Base-by-base conservation (phyloP, 2,329 filamentous ascomycete genomes). In the Rhynchosporium secalis region DNA sequence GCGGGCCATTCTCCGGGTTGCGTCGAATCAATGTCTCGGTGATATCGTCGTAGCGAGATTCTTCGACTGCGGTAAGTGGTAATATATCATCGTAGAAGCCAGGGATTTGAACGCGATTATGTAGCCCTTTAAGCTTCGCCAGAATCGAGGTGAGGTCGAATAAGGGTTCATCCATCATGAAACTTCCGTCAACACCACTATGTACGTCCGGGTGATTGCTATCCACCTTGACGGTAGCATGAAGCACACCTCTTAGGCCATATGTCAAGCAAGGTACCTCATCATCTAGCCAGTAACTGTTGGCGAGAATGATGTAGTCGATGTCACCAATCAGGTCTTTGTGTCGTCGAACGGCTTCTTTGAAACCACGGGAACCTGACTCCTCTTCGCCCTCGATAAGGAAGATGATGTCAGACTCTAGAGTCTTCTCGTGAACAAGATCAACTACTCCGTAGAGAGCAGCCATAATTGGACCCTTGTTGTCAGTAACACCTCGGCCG, bases 271-370 rank as follows among this genome's bases (percentile, higher is more conserved):
- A 99, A 0, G 95, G 95, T 2, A 96, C 92, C 68, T 96, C 89
- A 72, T 99, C 94, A 72, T 98, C 92, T 1, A 99, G 82, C 95
- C 95, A 99, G 79, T 99, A 99, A 76, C 93, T 97, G 79, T 99
- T 99, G 28, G 95, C 94, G 43, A 99, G 80, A 38, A 99, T 79
- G 60, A 99, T 95, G 80, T 95, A 98, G 76, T 99, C 94, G 2
- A 99, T 87, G 9, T 91, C 82, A 1, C 95, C 95, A 69, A 99
- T 96, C 29, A 91, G 82, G 13, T 88, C 82, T 75, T 96, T 96
- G 76, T 95, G 86, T 66, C 86, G 83, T 68, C 83, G 85, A 15
- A 99, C 87, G 0, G 91, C 90, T 69, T 94, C 86, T 67, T 91
- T 88, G 72, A 99, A 98, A 0, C 95, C 94, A 33, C 92, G 84